Evolutionary conservation across 768 basidiomycete species (phyloP), one percentile per base, ranked within the genome.

Genomic region (Termitomyces sp.): DNA sequence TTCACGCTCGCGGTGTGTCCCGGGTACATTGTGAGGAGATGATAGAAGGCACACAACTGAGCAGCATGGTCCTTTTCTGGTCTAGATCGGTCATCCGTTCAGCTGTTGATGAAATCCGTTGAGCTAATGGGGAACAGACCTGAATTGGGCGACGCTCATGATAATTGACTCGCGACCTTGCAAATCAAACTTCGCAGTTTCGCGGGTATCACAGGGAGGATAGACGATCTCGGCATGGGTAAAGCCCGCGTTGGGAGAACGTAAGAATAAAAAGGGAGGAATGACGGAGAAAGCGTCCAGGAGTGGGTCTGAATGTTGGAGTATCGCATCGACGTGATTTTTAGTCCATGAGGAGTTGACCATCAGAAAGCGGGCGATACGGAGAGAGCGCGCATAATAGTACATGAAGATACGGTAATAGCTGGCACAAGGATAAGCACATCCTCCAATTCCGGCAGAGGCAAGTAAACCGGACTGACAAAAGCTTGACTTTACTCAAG

Each of bases 311-410:
- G 78, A 76, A 53, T 86, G 78, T 14, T 75, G 76, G 20, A 97
- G 77, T 53, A 97, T 87, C 1, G 84, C 78, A 65, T 91, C 82
- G 63, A 98, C 78, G 68, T 98, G 97, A 46, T 81, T 81, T 67
- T 88, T 86, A 2, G 96, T 98, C 96, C 97, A 98, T 0, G 91
- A 87, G 4, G 94, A 97, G 73, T 98, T 98, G 67, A 92, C 94
- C 92, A 96, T 94, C 49, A 91, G 65, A 73, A 92, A 91, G 58
- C 79, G 83, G 2, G 94, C 86, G 45, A 81, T 81, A 31, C 84
- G 82, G 36, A 99, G 85, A 10, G 89, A 88, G 3, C 80, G 72
- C 1, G 91, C 79, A 72, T 99, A 98, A 59, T 90, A 82, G 62
- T 85, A 84, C 81, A 96, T 94, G 73, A 92, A 92, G 5, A 94